These are phyloP conservation scores for Luffa acutangula DNA, from an alignment of 306 rosid genomes.

Conservation along the genomic window DNA sequence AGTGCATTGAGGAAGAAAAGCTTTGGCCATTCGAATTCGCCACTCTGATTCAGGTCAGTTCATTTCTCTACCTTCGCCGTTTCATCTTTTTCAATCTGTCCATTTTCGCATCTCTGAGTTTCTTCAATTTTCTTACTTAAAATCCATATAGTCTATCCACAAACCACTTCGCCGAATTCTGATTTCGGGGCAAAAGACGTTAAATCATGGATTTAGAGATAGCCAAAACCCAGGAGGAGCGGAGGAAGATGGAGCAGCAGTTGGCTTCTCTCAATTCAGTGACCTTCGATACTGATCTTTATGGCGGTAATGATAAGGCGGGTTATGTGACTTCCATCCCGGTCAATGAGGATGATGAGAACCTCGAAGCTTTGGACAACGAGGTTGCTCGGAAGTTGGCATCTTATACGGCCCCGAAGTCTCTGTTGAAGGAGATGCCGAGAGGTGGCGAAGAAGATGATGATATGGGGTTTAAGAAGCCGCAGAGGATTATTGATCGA, in stretches of 20 bases:
- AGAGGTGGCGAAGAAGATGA: slow-evolving; percentile 34
- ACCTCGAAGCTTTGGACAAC: slow-evolving; percentile 31
- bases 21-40: neutral
- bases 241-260: slow-evolving; percentile 52
- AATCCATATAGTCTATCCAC: neutral
- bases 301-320: slow-evolving; percentile 37
- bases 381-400: slow-evolving; percentile 45
- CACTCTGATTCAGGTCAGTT: neutral
- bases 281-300: slow-evolving; percentile 49
- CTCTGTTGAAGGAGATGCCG: slow-evolving; percentile 46
- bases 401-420: slow-evolving; percentile 57
- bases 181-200: neutral
- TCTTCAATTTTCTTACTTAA: neutral
- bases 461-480: slow-evolving; percentile 35
- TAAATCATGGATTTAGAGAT: slow-evolving; percentile 41
- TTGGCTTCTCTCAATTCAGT: slow-evolving; percentile 45
- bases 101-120: neutral
- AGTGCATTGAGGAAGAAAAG: neutral
- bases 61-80: neutral
- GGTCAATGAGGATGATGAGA: slow-evolving; percentile 55
- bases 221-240: slow-evolving; percentile 80
- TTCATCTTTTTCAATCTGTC: neutral
- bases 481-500: slow-evolving; percentile 48
- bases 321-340: slow-evolving; percentile 51
- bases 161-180: neutral